Conservation (phyloP, 495 filamentous ascomycete genomes). For the Aspergillus indologenus region DNA sequence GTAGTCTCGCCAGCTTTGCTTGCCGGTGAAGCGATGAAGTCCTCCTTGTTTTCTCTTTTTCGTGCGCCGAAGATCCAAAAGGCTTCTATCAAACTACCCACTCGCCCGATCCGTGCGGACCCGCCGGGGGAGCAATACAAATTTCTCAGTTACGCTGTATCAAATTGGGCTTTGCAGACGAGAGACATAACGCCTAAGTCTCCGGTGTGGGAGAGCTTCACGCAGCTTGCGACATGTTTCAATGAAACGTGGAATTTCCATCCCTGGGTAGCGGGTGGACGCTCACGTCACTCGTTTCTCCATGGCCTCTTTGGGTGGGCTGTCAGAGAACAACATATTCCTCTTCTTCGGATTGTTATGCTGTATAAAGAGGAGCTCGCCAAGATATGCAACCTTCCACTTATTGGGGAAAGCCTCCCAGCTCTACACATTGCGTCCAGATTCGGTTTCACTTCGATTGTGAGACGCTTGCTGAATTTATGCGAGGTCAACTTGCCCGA, state of each 20-base stretch:
- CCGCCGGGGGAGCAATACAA: conserved; percentile 13
- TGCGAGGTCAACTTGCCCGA: neutral
- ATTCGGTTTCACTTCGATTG: neutral
- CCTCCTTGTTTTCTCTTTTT: neutral
- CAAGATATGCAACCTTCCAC: neutral
- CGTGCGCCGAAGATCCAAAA: neutral
- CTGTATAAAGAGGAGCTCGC: neutral
- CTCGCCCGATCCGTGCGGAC: conserved; percentile 1
- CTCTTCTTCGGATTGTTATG: neutral
- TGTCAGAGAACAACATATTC: neutral
- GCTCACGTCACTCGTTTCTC: conserved; percentile 18
- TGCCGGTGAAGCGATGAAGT: neutral
- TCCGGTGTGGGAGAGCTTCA: conserved; percentile 15
- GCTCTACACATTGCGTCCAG: neutral
- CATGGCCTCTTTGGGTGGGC: conserved; percentile 20
- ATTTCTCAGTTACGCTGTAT: conserved; percentile 15
- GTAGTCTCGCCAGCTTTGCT: neutral
- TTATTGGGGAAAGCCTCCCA: neutral
- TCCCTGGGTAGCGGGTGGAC: conserved; percentile 22
- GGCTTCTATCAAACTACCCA: neutral
- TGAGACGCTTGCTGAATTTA: neutral
- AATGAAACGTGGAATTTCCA: conserved; percentile 28
- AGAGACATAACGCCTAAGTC: conserved; percentile 11
- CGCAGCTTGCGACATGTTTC: conserved; percentile 12
- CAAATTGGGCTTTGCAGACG: conserved; percentile 15